Conservation (phyloP, 2,329 filamentous ascomycete genomes). For the Alternaria sp. region DNA sequence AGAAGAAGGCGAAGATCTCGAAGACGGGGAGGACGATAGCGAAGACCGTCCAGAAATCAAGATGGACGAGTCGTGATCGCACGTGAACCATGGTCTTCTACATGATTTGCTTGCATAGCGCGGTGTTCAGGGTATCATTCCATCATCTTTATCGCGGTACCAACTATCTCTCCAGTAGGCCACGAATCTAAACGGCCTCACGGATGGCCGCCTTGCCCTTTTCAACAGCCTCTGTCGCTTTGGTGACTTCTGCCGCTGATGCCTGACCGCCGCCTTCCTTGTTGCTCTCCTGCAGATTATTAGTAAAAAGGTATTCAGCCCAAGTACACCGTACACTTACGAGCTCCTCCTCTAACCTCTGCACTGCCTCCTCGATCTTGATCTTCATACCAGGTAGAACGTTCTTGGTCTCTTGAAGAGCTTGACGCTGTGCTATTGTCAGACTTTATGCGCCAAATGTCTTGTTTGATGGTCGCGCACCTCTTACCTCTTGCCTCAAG, state of each 20-base stretch:
- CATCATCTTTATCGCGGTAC: constrained; percentile 13
- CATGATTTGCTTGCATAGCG: constrained; percentile 43
- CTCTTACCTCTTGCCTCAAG: constrained; percentile 87
- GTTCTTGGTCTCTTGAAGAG: constrained; percentile 85
- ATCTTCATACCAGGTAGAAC: constrained; percentile 76
- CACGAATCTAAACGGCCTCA: constrained; percentile 38
- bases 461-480: background rate
- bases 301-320: background rate
- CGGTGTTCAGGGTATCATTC: constrained; percentile 39
- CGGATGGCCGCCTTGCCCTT: constrained; percentile 52
- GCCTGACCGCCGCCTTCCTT: constrained; percentile 52
- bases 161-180: constrained; percentile 1
- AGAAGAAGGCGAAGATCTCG: constrained; percentile 45
- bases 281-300: constrained; percentile 51
- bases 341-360: constrained; percentile 78
- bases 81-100: background rate
- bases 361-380: constrained; percentile 75
- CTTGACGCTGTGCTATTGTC: constrained; percentile 67
- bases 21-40: constrained; percentile 44
- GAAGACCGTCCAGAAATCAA: constrained; percentile 32
- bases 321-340: constrained; percentile 61
- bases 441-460: background rate
- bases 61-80: constrained; percentile 45
- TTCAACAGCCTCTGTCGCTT: constrained; percentile 54
- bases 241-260: constrained; percentile 56